A percentile compares a stretch with the other conserved stretches of the same genome.
Evolutionary conservation across 352 stramenopile species (phyloP).

Genomic region (Globisporangium spinosum): DNA sequence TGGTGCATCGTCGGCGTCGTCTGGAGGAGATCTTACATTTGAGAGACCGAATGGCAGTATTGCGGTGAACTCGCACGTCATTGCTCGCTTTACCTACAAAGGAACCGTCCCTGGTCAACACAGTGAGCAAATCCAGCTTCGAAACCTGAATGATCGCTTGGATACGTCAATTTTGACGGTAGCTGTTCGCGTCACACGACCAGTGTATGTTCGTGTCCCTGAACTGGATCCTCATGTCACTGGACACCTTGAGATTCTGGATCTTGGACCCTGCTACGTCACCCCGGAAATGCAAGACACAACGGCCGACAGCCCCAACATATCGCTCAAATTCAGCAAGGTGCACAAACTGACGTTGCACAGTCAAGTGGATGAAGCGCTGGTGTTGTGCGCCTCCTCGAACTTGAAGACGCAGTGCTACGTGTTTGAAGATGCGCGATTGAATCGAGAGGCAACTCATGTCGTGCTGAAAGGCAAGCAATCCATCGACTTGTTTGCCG

Average conservation of each 20-base stretch:
- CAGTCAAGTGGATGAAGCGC: slow-evolving; percentile 70
- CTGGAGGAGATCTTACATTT: slow-evolving; percentile 64
- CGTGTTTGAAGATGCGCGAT: slow-evolving; percentile 70
- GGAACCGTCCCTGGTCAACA: slow-evolving; percentile 64
- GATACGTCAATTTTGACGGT: slow-evolving; percentile 71
- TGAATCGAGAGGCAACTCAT: slow-evolving; percentile 71
- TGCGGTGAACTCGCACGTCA: slow-evolving; percentile 39
- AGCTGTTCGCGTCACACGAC: slow-evolving; percentile 59
- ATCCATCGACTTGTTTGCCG: slow-evolving; percentile 71
- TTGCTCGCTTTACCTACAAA: slow-evolving; percentile 69
- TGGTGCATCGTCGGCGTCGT: slow-evolving; percentile 18
- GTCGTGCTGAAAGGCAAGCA: slow-evolving; percentile 67
- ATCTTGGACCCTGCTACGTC: slow-evolving; percentile 82
- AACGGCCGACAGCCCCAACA: slow-evolving; percentile 65
- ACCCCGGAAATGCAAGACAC: slow-evolving; percentile 84
- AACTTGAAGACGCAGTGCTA: slow-evolving; percentile 90
- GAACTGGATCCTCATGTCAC: slow-evolving; percentile 77
- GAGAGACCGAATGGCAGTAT: slow-evolving; percentile 72
- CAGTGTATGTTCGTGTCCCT: slow-evolving; percentile 82
- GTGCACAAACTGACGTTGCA: slow-evolving; percentile 80
- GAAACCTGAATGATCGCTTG: slow-evolving; percentile 79
- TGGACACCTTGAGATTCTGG: slow-evolving; percentile 64
- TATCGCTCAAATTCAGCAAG: slow-evolving; percentile 82
- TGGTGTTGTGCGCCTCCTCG: slow-evolving; percentile 77
- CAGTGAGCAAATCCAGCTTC: slow-evolving; percentile 71